phyloP scores from a whole-genome alignment of 1,284 basidiomycete species.

The Austroboletus rostrupii region DNA sequence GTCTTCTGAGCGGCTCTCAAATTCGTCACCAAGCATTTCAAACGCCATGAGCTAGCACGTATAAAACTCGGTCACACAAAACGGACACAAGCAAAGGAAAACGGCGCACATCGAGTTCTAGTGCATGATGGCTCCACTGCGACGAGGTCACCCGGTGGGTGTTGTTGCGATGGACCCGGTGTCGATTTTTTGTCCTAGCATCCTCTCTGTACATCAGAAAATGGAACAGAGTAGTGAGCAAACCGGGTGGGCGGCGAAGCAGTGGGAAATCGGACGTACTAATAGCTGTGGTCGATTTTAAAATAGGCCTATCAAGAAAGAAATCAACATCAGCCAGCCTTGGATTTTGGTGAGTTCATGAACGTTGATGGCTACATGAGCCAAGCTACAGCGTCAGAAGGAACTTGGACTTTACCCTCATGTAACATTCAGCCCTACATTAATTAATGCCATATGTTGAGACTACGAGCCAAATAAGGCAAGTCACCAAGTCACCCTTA shows the following conservation, averaged over 20 bases:
- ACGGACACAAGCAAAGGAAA: background rate
- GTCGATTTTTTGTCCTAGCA: constrained; percentile 32
- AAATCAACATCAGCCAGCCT: too few species aligned
- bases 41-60: constrained; percentile 47
- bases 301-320: too few species aligned
- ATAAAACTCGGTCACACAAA: constrained; percentile 3
- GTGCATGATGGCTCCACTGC: constrained; percentile 22
- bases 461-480: too few species aligned
- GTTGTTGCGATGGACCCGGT: constrained; percentile 13
- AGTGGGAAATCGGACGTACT: constrained; percentile 8
- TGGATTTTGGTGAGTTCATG: too few species aligned
- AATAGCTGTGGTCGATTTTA: too few species aligned
- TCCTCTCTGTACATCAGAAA: background rate
- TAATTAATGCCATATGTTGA: too few species aligned
- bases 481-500: too few species aligned
- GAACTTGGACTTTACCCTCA: too few species aligned
- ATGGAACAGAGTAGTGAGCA: background rate
- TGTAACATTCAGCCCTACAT: too few species aligned
- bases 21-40: constrained; percentile 41
- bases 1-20: constrained; percentile 36
- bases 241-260: background rate
- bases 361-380: too few species aligned
- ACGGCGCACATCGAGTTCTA: constrained; percentile 41
- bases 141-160: constrained; percentile 9
- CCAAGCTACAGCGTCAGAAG: too few species aligned